phyloP scores from a whole-genome alignment of 1,284 basidiomycete species.

The Moesziomyces antarcticus region DNA sequence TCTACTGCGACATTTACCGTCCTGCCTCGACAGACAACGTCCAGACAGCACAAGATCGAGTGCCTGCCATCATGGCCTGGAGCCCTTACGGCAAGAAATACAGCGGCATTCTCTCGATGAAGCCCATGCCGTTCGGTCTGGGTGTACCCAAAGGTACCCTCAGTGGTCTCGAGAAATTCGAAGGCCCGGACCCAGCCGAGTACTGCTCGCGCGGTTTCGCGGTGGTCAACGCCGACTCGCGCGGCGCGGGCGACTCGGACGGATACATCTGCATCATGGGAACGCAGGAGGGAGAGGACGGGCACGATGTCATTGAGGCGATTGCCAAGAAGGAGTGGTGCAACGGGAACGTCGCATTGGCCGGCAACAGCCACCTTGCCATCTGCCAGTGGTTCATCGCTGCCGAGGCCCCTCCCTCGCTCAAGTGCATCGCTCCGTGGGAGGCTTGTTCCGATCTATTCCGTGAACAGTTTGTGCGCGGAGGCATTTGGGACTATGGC shows the following conservation, averaged over 20 bases:
- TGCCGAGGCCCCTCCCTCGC: constrained; percentile 1
- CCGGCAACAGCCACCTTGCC: constrained; percentile 16
- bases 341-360: constrained; percentile 5
- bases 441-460: constrained; percentile 6
- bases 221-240: constrained; percentile 52
- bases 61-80: constrained; percentile 54
- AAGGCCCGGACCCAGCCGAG: constrained; percentile 63
- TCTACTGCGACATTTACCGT: constrained; percentile 57
- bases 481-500: constrained; percentile 4
- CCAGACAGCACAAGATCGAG: constrained; percentile 12
- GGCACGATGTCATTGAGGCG: constrained; percentile 8
- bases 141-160: constrained; percentile 33
- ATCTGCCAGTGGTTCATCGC: constrained; percentile 17
- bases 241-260: constrained; percentile 43
- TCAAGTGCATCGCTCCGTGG: constrained; percentile 12
- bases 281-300: constrained; percentile 8
- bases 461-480: constrained; percentile 6
- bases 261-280: constrained; percentile 28
- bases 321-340: constrained; percentile 16
- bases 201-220: constrained; percentile 57
- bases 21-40: constrained; percentile 14
- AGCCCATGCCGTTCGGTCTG: constrained; percentile 16
- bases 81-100: constrained; percentile 54
- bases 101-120: constrained; percentile 14
- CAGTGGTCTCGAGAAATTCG: constrained; percentile 56